Evolutionary conservation across 495 filamentous ascomycete species (phyloP).

Genomic region (Antarctomyces pellizariae): DNA sequence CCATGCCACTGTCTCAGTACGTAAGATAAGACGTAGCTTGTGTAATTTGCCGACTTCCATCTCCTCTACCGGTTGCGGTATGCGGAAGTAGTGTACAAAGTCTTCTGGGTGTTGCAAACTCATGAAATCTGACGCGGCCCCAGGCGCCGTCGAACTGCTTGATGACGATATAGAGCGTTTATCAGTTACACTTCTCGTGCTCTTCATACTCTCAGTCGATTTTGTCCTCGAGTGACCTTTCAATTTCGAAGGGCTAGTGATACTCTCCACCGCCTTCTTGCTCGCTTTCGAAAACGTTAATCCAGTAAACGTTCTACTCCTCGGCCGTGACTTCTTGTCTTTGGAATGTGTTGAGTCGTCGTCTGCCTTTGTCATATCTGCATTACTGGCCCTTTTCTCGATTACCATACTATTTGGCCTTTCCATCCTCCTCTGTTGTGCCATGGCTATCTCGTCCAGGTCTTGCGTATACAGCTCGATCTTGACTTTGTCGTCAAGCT

Average conservation of each 20-base stretch:
- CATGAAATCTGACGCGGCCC: not conserved
- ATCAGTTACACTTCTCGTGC: constrained; percentile 12
- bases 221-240: constrained; percentile 27
- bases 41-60: constrained; percentile 87
- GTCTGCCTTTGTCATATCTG: constrained; percentile 29
- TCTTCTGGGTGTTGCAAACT: constrained; percentile 49
- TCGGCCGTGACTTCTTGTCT: constrained; percentile 26
- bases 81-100: constrained; percentile 57
- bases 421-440: constrained; percentile 10
- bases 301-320: too few species aligned
- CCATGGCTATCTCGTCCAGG: constrained; percentile 38
- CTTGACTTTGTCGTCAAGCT: constrained; percentile 70
- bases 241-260: too few species aligned
- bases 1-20: constrained; percentile 90
- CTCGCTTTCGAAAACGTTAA: constrained; percentile 59
- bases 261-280: constrained; percentile 61
- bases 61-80: constrained; percentile 51
- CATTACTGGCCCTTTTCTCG: constrained; percentile 4
- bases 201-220: constrained; percentile 25
- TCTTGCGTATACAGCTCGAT: constrained; percentile 85
- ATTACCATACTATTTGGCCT: constrained; percentile 13
- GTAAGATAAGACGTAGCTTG: constrained; percentile 70
- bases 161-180: constrained; percentile 3
- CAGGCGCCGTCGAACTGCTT: constrained; percentile 2
- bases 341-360: constrained; percentile 47